phyloP scores from a whole-genome alignment of 176 grass and related monocot genomes.

The Musa itinerans region DNA sequence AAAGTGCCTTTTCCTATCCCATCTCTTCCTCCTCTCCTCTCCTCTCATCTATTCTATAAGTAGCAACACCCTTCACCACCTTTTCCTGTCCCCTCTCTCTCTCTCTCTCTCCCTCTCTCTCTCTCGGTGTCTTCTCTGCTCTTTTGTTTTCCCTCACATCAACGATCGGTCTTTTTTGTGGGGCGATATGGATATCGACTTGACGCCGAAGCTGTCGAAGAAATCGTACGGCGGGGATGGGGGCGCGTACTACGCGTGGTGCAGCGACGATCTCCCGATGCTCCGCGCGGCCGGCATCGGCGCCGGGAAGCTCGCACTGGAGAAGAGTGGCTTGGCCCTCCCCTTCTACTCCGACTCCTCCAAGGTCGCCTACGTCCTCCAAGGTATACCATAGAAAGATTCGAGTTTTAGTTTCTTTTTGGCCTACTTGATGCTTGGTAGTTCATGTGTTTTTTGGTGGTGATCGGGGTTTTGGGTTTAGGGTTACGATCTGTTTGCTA shows the following conservation, averaged over 20 bases:
- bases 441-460: neutral
- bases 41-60: too few species aligned
- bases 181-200: slow-evolving; percentile 51
- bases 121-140: too few species aligned
- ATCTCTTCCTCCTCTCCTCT: too few species aligned
- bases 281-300: slow-evolving; percentile 69
- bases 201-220: slow-evolving; percentile 46
- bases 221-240: slow-evolving; percentile 48
- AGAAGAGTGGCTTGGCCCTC: slow-evolving; percentile 44
- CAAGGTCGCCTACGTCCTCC: slow-evolving; percentile 85
- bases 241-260: slow-evolving; percentile 64
- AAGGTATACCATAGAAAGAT: slow-evolving; percentile 29
- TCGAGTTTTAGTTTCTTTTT: neutral
- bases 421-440: neutral
- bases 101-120: too few species aligned
- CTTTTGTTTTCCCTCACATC: too few species aligned
- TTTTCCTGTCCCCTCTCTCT: too few species aligned
- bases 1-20: too few species aligned
- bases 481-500: neutral
- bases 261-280: slow-evolving; percentile 65
- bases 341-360: slow-evolving; percentile 87
- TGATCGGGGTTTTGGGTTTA: neutral
- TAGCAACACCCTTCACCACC: too few species aligned
- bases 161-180: neutral
- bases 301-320: slow-evolving; percentile 61